Conservation (phyloP, 306 rosid genomes). For the Crataegus laevigata region DNA sequence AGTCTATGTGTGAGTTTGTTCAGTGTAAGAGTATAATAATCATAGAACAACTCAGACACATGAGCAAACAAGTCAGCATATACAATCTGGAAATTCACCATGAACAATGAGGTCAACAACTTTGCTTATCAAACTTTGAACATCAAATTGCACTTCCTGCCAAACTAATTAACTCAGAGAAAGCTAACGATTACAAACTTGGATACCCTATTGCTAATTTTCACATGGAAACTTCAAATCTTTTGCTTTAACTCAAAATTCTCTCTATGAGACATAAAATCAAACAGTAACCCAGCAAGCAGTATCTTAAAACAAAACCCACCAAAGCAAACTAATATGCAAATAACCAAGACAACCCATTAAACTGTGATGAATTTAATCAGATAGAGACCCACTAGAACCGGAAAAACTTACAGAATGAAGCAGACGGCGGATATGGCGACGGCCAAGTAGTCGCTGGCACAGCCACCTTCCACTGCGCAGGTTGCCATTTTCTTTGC, state of each 20-base stretch:
- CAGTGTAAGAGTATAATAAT: neutral
- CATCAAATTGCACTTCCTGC: neutral
- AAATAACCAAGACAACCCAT: neutral
- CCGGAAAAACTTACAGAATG: slow-evolving; percentile 39
- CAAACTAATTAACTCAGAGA: neutral
- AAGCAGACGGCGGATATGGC: slow-evolving; percentile 44
- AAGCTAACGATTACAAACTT: neutral
- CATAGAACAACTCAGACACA: neutral
- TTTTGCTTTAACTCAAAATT: neutral
- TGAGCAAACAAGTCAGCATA: neutral
- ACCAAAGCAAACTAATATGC: neutral
- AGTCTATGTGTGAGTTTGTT: neutral
- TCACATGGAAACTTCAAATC: neutral
- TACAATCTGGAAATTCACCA: neutral
- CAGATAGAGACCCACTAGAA: slow-evolving; percentile 3
- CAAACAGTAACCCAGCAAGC: slow-evolving; percentile 14
- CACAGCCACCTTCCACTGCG: slow-evolving; percentile 79
- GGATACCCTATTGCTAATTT: neutral
- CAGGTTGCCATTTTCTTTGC: slow-evolving; percentile 49
- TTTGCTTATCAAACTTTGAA: neutral
- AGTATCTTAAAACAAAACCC: neutral
- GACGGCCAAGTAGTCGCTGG: slow-evolving; percentile 68
- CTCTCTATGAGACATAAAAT: slow-evolving; percentile 9
- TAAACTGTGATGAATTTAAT: neutral
- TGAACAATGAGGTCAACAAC: neutral